Percentiles rank a stretch among this genome's conserved stretches.
phyloP scores from a whole-genome alignment of 2,329 filamentous ascomycete species.

The Podosphaera fusca region DNA sequence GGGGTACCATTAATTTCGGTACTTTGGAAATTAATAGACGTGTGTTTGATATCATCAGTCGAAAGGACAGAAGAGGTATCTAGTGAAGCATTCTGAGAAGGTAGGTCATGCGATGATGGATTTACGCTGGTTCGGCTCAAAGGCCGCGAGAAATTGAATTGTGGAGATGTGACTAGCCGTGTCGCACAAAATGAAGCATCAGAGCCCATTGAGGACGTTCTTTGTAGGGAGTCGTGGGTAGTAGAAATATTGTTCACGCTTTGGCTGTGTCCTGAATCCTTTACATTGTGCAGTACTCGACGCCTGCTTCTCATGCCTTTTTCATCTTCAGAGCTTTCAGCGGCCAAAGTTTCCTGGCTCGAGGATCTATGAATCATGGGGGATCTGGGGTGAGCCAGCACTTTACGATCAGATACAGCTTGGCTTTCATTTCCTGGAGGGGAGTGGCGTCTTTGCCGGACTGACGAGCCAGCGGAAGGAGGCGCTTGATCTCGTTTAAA shows the following conservation, averaged over 20 bases:
- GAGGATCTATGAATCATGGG: conserved; percentile 24
- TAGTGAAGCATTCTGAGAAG: conserved; percentile 37
- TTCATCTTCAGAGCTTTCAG: conserved; percentile 50
- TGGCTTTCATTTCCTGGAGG: too few species aligned
- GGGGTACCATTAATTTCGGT: conserved; percentile 29
- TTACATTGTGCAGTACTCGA: too few species aligned
- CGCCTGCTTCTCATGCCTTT: too few species aligned
- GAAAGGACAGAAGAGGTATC: conserved; percentile 39
- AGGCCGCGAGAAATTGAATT: conserved; percentile 87
- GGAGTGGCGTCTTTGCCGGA: too few species aligned
- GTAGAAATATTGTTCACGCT: too few species aligned
- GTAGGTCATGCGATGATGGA: conserved; percentile 26
- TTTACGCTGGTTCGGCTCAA: conserved; percentile 46
- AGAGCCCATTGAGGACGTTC: conserved; percentile 69
- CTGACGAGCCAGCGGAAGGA: too few species aligned
- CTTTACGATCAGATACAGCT: conserved; percentile 16
- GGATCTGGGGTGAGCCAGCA: conserved; percentile 22
- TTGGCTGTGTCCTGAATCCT: too few species aligned
- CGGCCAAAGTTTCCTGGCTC: conserved; percentile 38
- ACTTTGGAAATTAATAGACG: conserved; percentile 44
- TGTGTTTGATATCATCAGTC: conserved; percentile 38
- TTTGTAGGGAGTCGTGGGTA: conserved; percentile 14
- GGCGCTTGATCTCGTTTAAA: too few species aligned
- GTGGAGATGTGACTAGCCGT: conserved; percentile 32
- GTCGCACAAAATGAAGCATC: conserved; percentile 44